A percentile compares a stretch with the other conserved stretches of the same genome.
Conservation (phyloP, 129 eudicot species). For the Pseudognaphalium luteoalbum region DNA sequence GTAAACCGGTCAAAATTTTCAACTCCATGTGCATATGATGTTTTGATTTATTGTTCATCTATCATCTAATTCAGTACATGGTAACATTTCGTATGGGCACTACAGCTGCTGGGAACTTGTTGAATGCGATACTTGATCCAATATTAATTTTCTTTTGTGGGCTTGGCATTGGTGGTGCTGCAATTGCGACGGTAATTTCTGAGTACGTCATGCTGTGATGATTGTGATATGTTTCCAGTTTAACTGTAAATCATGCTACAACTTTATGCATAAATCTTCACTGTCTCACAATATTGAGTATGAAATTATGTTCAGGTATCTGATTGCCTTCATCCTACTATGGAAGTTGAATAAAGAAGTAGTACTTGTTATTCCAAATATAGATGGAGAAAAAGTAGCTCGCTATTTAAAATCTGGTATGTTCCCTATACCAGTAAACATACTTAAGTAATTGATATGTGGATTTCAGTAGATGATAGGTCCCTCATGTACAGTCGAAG, state of each 20-base stretch:
- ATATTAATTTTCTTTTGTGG: slow-evolving; percentile 59
- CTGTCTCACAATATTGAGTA: slow-evolving; percentile 13
- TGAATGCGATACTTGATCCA: slow-evolving; percentile 72
- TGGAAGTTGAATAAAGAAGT: slow-evolving; percentile 86
- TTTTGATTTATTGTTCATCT: background rate
- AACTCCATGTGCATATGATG: background rate
- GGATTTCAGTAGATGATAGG: slow-evolving; percentile 13
- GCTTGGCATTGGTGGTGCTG: slow-evolving; percentile 91
- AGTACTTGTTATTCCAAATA: slow-evolving; percentile 59
- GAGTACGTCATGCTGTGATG: slow-evolving; percentile 91
- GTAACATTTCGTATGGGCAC: slow-evolving; percentile 12
- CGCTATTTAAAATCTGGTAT: slow-evolving; percentile 86
- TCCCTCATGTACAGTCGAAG: background rate
- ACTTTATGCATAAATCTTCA: background rate
- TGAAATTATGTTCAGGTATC: slow-evolving; percentile 52
- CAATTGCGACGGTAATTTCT: slow-evolving; percentile 94
- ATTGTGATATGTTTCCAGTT: slow-evolving; percentile 30
- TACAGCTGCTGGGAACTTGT: slow-evolving; percentile 87
- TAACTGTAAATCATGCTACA: slow-evolving; percentile 1
- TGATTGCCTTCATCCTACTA: slow-evolving; percentile 77
- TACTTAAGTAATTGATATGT: slow-evolving; percentile 9
- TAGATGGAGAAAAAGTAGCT: slow-evolving; percentile 58
- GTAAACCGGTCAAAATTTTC: background rate
- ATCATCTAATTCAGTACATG: background rate
- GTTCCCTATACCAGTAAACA: slow-evolving; percentile 9